These are phyloP conservation scores for Alternaria sp. DNA, from an alignment of 2,329 filamentous ascomycete genomes.

Conservation along the genomic window DNA sequence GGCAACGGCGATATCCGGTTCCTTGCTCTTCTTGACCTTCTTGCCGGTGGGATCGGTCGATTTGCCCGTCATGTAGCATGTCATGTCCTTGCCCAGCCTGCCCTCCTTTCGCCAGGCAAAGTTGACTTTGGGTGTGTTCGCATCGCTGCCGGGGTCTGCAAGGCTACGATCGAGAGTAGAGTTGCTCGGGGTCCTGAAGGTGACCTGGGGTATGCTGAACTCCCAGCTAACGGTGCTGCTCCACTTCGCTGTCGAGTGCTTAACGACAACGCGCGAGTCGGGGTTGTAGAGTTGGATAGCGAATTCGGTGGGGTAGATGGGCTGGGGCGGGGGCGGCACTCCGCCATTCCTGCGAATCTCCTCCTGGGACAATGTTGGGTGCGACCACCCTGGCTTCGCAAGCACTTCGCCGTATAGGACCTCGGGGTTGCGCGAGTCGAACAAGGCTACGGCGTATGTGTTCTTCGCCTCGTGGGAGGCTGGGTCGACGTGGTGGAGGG, in stretches of 20 bases:
- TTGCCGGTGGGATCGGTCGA: conserved; percentile 69
- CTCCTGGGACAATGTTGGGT: conserved; percentile 80
- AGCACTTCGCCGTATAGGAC: conserved; percentile 88
- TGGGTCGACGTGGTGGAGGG: conserved; percentile 78
- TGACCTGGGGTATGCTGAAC: conserved; percentile 87
- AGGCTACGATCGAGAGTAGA: conserved; percentile 79
- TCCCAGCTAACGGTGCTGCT: conserved; percentile 83
- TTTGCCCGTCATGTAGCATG: conserved; percentile 84
- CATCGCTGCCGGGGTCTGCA: conserved; percentile 62
- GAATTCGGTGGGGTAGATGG: conserved; percentile 79
- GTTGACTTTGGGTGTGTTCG: conserved; percentile 71
- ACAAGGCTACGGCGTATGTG: conserved; percentile 84
- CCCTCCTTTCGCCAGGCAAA: conserved; percentile 93
- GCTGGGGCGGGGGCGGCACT: conserved; percentile 68
- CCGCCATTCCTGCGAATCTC: conserved; percentile 76
- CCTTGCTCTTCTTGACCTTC: conserved; percentile 72
- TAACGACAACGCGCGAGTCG: conserved; percentile 78
- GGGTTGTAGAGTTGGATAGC: conserved; percentile 92
- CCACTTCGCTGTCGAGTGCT: conserved; percentile 76
- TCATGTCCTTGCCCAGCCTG: conserved; percentile 83
- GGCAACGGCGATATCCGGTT: conserved; percentile 94
- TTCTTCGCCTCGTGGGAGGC: conserved; percentile 73
- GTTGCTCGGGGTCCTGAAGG: conserved; percentile 79
- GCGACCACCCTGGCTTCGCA: conserved; percentile 83
- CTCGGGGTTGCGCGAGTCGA: conserved; percentile 79